Evolutionary conservation across 2,329 filamentous ascomycete species (phyloP), one percentile per base, ranked within the genome.

Genomic region (Talaromyces pinophilus): DNA sequence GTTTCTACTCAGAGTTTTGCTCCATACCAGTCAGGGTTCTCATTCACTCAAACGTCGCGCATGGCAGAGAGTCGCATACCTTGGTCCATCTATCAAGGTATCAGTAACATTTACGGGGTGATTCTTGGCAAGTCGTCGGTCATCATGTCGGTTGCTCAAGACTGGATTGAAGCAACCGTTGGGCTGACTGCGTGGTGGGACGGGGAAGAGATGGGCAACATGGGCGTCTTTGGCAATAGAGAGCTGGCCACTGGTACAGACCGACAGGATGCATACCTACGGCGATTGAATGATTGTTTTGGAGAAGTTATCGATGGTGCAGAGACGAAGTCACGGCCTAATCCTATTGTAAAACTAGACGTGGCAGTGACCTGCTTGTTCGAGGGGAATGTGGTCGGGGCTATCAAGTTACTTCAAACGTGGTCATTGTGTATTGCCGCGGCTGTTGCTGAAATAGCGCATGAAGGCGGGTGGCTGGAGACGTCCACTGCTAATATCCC

Each of bases 121-220:
- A 81, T 96, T 1, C 84, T 95, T 4, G 93, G 94, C 42, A 87
- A 90, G 69, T 84, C 88, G 10, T 86, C 89, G 42, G 88, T 92
- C 22, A 92, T 97, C 62, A 82, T 96, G 68, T 86, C 88, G 57
- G 87, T 88, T 54, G 87, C 93, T 0, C 89, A 94, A 73, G 93
- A 97, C 77, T 98, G 94, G 94, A 88, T 94, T 62, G 94, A 98
- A 80, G 93, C 92, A 0, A 91, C 90, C 0, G 81, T 97, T 67
- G 91, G 90, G 1, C 81, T 98, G 60, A 89, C 93, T 38, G 89
- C 91, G 5, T 98, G 94, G 94, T 97, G 93, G 93, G 90, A 96
- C 74, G 92, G 95, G 68, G 86, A 87, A n/a, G 86, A 88, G 67
- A 85, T 88, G 10, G 81, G 83, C 15, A 79, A 82, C 1, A 70